Evolutionary conservation across 2,329 filamentous ascomycete genomes (phyloP).

Genomic region (Epichloe sylvatica): DNA sequence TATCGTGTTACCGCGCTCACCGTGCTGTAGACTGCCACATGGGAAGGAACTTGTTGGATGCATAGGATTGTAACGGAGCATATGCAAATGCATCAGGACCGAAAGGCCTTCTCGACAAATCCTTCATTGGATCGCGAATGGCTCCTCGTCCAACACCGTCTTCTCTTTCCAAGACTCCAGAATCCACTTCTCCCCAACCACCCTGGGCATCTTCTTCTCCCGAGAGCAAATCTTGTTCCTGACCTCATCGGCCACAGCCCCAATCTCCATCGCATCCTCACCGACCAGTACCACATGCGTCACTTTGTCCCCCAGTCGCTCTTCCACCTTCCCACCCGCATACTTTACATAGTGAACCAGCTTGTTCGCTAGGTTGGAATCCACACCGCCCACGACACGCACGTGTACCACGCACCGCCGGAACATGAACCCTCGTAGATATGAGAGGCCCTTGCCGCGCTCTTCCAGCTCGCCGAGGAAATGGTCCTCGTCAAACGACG

Average conservation of each 20-base stretch:
- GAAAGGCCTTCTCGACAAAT: not conserved
- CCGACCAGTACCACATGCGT: conserved; percentile 58
- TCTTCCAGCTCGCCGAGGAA: conserved; percentile 43
- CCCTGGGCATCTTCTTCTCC: conserved; percentile 42
- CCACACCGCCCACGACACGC: conserved; percentile 15
- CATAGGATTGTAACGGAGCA: too few species aligned
- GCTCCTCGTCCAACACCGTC: conserved; percentile 69
- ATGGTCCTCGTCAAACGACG: conserved; percentile 29
- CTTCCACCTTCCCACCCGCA: conserved; percentile 47
- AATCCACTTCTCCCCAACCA: conserved; percentile 62
- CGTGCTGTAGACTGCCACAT: too few species aligned
- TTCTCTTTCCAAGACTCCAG: conserved; percentile 65
- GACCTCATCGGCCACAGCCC: conserved; percentile 27
- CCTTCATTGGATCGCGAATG: conserved; percentile 24
- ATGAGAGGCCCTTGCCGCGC: conserved; percentile 38
- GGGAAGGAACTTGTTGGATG: too few species aligned
- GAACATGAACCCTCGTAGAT: conserved; percentile 40
- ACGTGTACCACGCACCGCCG: conserved; percentile 30
- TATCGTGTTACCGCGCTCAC: too few species aligned
- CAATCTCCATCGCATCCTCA: conserved; percentile 24
- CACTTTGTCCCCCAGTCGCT: conserved; percentile 34
- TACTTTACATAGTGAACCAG: conserved; percentile 51
- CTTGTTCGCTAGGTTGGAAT: conserved; percentile 23
- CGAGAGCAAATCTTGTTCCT: conserved; percentile 31
- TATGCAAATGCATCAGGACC: too few species aligned